These are phyloP conservation scores for Fusarium odoratissimum DNA, from an alignment of 2,329 filamentous ascomycete species.

Conservation along the genomic window DNA sequence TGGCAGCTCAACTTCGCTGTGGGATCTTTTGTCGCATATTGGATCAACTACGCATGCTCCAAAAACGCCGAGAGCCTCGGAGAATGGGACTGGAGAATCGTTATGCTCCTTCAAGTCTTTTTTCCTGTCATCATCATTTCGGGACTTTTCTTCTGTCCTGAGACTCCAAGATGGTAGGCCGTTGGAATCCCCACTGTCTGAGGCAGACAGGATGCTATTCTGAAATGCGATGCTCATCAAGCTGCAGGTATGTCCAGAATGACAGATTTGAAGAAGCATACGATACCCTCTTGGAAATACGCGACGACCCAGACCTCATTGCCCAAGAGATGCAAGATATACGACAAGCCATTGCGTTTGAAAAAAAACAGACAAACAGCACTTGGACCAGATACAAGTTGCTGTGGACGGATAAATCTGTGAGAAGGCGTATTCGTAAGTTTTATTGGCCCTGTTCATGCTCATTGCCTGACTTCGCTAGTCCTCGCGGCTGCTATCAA, in stretches of 20 bases:
- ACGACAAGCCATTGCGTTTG: not conserved
- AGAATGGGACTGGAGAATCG: constrained; percentile 78
- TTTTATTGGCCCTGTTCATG: fast-evolving
- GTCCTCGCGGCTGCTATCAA: constrained; percentile 73
- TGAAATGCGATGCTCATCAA: constrained; percentile 46
- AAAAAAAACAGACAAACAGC: not conserved
- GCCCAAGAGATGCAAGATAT: not conserved
- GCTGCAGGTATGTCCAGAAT: constrained; percentile 53
- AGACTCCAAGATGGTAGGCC: constrained; percentile 72
- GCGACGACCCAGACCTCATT: not conserved
- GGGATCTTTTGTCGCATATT: constrained; percentile 61
- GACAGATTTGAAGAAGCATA: constrained; percentile 32
- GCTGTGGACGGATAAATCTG: constrained; percentile 2
- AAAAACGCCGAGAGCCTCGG: constrained; percentile 66
- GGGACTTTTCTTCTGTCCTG: constrained; percentile 73
- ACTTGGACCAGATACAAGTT: constrained; percentile 7
- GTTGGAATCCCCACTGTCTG: constrained; percentile 68
- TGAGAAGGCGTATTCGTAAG: constrained; percentile 9
- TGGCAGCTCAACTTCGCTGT: constrained; percentile 74
- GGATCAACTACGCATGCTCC: constrained; percentile 72
- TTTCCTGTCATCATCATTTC: constrained; percentile 70
- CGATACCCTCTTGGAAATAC: not conserved
- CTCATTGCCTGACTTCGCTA: constrained; percentile 63
- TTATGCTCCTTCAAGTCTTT: constrained; percentile 77
- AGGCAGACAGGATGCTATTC: constrained; percentile 64